Evolutionary conservation across 2,329 filamentous ascomycete species (phyloP), one percentile per base, ranked within the genome.

Genomic region (Teratosphaeria pseudoeucalypti): DNA sequence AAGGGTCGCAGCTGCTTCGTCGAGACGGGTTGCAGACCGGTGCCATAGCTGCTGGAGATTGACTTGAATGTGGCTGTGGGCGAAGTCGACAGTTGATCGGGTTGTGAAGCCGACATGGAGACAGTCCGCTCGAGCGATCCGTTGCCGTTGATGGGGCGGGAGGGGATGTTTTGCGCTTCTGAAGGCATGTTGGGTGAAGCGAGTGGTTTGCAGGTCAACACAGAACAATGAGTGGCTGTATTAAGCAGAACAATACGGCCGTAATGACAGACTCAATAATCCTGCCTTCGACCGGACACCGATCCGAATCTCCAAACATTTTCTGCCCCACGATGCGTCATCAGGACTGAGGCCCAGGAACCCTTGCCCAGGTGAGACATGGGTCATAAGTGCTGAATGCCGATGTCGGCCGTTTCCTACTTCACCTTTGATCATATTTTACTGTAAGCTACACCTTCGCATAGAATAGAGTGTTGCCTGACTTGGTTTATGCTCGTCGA

Each of bases 1-100:
- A 99, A 99, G 16, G 94, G 94, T 79, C 96, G 96, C 67, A 99
- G 79, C 66, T 87, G 87, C 77, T 96, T 96, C 10, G 78, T 68
- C 39, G 81, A 65, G 72, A 76, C 10, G 23, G 11, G 60, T 70
- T 77, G 63, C 76, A 55, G 67, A 55, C 57, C 71, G 65, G 60
- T 70, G 65, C 63, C 75, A 61, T 68, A 72, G 65, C 81, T 78
- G 76, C 82, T 82, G 39, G 85, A 78, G 37, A 86, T 86, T 64
- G 89, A 92, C 71, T 88, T 82, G 74, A 94, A 92, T 57, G 84
- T 84, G 54, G 87, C 80, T 54, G 80, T 82, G 32, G 92, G 91
- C 58, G 90, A 94, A 55, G 83, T 85, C 34, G 88, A 91, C 63
- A 91, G 77, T 70, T 82, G 85, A 70, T 86, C 29, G 6, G 57